A percentile compares a stretch with the other conserved stretches of the same genome.
Conservation (phyloP, 768 basidiomycete species). For the Candolleomyces efflorescens region DNA sequence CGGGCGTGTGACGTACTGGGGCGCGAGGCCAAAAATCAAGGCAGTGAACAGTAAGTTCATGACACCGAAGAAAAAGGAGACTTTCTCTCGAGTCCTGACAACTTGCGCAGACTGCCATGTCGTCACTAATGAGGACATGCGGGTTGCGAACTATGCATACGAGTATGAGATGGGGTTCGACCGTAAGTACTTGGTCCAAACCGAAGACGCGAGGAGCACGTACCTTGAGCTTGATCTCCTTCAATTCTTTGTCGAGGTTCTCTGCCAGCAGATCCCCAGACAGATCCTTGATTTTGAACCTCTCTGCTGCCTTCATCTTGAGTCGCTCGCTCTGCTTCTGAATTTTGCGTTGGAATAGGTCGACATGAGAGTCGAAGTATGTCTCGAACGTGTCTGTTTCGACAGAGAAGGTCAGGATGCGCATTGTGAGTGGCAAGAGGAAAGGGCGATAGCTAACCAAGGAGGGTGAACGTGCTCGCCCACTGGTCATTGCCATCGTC, state of each 20-base stretch:
- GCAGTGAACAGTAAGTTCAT: conserved; percentile 84
- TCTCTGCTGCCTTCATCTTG: conserved; percentile 77
- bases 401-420: conserved; percentile 16
- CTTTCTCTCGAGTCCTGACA: conserved; percentile 75
- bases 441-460: conserved; percentile 49
- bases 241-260: conserved; percentile 24
- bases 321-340: conserved; percentile 84
- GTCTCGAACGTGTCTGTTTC: conserved; percentile 86
- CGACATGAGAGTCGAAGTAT: conserved; percentile 88
- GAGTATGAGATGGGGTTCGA: neutral
- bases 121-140: conserved; percentile 70
- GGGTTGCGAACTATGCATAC: conserved; percentile 60
- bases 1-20: conserved; percentile 54
- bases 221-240: conserved; percentile 84
- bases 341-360: conserved; percentile 76
- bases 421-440: conserved; percentile 16
- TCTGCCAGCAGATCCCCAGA: conserved; percentile 15
- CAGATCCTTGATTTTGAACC: conserved; percentile 64
- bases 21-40: conserved; percentile 82
- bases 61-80: conserved; percentile 93
- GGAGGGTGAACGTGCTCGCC: conserved; percentile 78
- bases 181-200: neutral
- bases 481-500: conserved; percentile 71
- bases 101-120: conserved; percentile 95
- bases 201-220: conserved; percentile 7